phyloP scores from a whole-genome alignment of 2,329 filamentous ascomycete species.

The Mycogone perniciosa region DNA sequence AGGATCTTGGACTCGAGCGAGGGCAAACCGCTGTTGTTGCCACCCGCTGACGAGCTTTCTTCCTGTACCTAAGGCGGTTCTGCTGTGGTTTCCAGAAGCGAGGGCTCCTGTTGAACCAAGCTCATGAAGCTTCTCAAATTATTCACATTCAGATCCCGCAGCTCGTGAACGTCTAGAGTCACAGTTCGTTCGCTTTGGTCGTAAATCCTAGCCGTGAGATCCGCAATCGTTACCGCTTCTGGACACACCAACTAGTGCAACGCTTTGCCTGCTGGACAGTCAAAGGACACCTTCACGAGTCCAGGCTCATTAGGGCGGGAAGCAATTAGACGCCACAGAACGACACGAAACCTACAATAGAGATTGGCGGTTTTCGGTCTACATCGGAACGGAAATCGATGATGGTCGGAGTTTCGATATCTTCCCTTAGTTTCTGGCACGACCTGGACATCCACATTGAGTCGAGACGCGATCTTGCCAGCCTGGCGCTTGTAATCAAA shows the following conservation, averaged over 20 bases:
- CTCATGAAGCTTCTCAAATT: constrained; percentile 36
- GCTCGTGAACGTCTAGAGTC: constrained; percentile 40
- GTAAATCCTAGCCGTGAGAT: constrained; percentile 51
- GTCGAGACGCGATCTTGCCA: constrained; percentile 56
- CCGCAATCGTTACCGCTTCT: constrained; percentile 53
- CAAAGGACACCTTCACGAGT: constrained; percentile 39
- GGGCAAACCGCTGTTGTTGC: constrained; percentile 53
- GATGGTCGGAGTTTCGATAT: constrained; percentile 45
- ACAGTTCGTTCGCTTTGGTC: constrained; percentile 45
- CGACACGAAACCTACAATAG: constrained; percentile 30
- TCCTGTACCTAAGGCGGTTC: constrained; percentile 45
- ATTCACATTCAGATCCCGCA: constrained; percentile 42
- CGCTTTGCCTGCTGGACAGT: constrained; percentile 43
- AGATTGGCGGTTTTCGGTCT: constrained; percentile 38
- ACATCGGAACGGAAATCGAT: constrained; percentile 38
- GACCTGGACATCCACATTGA: constrained; percentile 59
- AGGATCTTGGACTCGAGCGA: constrained; percentile 52
- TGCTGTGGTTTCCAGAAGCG: constrained; percentile 43
- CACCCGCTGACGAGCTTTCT: constrained; percentile 53
- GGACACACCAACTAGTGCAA: constrained; percentile 52
- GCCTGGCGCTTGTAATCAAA: constrained; percentile 59
- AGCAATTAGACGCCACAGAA: constrained; percentile 39
- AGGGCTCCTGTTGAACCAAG: constrained; percentile 41
- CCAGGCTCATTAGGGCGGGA: constrained; percentile 37
- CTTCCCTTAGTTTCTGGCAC: constrained; percentile 53